A percentile compares a stretch with the other conserved stretches of the same genome.
Evolutionary conservation across 371 early-diverging fungal species (phyloP).

Genomic region (Apophysomyces trapeziformis): DNA sequence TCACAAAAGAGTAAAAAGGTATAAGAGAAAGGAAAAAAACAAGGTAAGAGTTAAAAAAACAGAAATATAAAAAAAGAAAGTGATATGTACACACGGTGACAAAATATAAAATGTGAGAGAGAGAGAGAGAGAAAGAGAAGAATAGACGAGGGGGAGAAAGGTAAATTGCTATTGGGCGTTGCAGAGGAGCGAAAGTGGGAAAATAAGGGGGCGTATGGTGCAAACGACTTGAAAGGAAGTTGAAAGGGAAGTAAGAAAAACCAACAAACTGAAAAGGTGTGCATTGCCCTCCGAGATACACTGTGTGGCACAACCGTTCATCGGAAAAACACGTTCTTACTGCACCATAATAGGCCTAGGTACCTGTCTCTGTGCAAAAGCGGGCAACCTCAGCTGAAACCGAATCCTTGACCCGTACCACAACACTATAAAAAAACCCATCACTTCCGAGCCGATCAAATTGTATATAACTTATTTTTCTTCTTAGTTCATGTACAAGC

Average conservation of each 20-base stretch:
- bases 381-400: neutral
- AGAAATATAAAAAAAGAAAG: neutral
- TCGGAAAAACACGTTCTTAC: neutral
- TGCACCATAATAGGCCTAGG: slow-evolving; percentile 5
- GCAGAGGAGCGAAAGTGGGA: slow-evolving; percentile 4
- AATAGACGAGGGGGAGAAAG: slow-evolving; percentile 1
- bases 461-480: neutral
- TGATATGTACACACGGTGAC: slow-evolving; percentile 11
- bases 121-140: slow-evolving; percentile 4
- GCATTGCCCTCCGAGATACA: slow-evolving; percentile 2
- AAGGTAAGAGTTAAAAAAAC: slow-evolving; percentile 3
- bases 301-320: slow-evolving; percentile 2
- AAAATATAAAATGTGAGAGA: neutral
- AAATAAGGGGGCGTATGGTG: slow-evolving; percentile 11
- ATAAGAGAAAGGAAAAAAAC: neutral
- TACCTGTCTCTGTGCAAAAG: neutral
- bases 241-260: neutral
- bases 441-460: slow-evolving; percentile 8
- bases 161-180: slow-evolving; percentile 8
- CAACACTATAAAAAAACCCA: neutral
- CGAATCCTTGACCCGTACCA: neutral
- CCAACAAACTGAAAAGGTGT: slow-evolving; percentile 1
- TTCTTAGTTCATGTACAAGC: neutral
- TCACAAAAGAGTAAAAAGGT: slow-evolving; percentile 4
- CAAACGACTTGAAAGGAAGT: neutral